Conservation (phyloP, 2,329 filamentous ascomycete species). For the Botrytis squamosa region DNA sequence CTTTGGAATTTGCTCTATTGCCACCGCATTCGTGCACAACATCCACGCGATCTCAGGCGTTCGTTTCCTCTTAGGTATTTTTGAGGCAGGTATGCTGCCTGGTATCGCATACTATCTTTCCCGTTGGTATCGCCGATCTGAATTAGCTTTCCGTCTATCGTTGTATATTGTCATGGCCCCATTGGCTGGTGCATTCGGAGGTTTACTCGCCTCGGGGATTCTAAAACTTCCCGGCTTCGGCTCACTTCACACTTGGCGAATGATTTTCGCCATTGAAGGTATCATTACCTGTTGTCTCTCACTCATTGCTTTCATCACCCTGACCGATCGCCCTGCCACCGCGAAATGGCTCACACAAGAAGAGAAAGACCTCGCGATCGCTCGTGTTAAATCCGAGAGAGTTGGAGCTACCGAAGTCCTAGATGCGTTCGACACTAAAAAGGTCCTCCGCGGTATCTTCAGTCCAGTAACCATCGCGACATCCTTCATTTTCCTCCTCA, state of each 20-base stretch:
- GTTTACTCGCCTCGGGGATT: slow-evolving; percentile 63
- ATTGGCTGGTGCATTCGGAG: slow-evolving; percentile 69
- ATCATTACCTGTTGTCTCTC: slow-evolving; percentile 58
- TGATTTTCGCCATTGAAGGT: slow-evolving; percentile 73
- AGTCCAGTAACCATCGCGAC: slow-evolving; percentile 60
- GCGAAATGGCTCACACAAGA: slow-evolving; percentile 64
- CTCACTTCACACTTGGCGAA: slow-evolving; percentile 58
- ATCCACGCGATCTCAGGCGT: slow-evolving; percentile 50
- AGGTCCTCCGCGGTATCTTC: slow-evolving; percentile 61
- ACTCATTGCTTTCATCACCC: slow-evolving; percentile 60
- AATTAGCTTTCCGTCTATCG: slow-evolving; percentile 65
- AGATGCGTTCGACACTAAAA: slow-evolving; percentile 59
- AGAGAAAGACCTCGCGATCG: slow-evolving; percentile 65
- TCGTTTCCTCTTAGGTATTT: slow-evolving; percentile 65
- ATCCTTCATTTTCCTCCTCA: slow-evolving; percentile 45
- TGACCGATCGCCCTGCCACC: slow-evolving; percentile 68
- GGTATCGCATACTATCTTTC: slow-evolving; percentile 73
- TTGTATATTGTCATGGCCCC: slow-evolving; percentile 71
- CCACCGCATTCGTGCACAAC: slow-evolving; percentile 63
- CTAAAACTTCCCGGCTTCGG: slow-evolving; percentile 56
- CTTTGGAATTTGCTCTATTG: slow-evolving; percentile 63
- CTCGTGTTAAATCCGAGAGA: slow-evolving; percentile 67
- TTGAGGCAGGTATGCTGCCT: slow-evolving; percentile 64
- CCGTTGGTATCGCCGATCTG: slow-evolving; percentile 68
- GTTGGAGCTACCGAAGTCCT: slow-evolving; percentile 61